Evolutionary conservation across 768 basidiomycete genomes (phyloP).

Genomic region (Serendipita indica): DNA sequence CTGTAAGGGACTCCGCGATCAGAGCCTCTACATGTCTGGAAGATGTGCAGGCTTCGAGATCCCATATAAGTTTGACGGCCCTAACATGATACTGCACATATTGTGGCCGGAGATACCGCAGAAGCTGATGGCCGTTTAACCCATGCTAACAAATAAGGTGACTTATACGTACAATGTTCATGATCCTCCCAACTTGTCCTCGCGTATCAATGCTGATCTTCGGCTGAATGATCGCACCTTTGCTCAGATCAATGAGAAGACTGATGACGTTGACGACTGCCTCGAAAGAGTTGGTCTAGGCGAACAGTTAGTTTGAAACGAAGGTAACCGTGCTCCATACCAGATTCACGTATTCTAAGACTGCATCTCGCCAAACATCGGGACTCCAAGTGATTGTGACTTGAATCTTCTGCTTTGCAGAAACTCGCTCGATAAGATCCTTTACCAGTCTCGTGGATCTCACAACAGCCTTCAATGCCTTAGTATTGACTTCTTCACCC

Average conservation of each 20-base stretch:
- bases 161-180: constrained; percentile 29
- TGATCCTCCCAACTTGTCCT: constrained; percentile 41
- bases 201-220: constrained; percentile 40
- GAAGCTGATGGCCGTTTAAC: constrained; percentile 29
- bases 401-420: constrained; percentile 21
- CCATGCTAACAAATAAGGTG: constrained; percentile 1
- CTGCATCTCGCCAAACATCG: constrained; percentile 39
- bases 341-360: constrained; percentile 40
- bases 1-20: constrained; percentile 55
- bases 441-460: constrained; percentile 27
- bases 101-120: constrained; percentile 56
- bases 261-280: constrained; percentile 49
- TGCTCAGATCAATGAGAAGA: constrained; percentile 40
- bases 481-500: not conserved
- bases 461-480: not conserved
- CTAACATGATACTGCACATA: constrained; percentile 64
- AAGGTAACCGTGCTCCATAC: constrained; percentile 24
- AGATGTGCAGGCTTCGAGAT: constrained; percentile 40
- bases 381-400: constrained; percentile 44
- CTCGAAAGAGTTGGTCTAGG: constrained; percentile 48
- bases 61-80: constrained; percentile 71
- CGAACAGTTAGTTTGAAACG: constrained; percentile 12
- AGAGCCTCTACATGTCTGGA: constrained; percentile 59
- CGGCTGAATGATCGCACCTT: constrained; percentile 36
- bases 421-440: constrained; percentile 33